These are phyloP conservation scores for Pinus albicaulis DNA, from an alignment of 75 land plant genomes.

Conservation along the genomic window DNA sequence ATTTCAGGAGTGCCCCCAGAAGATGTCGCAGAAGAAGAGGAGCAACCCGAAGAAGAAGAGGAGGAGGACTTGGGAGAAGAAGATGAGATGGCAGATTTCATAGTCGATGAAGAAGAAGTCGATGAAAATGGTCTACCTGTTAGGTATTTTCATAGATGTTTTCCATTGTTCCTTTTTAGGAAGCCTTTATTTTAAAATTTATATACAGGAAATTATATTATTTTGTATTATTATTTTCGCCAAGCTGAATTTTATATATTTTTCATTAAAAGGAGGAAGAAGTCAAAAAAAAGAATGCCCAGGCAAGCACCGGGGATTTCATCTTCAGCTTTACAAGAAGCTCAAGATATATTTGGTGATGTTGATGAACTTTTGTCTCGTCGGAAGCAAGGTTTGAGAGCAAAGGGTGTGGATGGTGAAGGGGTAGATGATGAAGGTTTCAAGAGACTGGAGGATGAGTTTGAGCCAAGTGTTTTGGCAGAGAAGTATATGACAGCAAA, in stretches of 20 bases:
- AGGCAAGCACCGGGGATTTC: constrained; percentile 81
- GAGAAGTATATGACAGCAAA: constrained; percentile 89
- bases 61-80: constrained; percentile 83
- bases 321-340: constrained; percentile 80
- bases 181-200: constrained; percentile 2
- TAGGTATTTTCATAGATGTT: constrained; percentile 34
- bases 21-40: constrained; percentile 84
- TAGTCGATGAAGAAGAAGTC: constrained; percentile 90
- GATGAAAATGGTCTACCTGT: constrained; percentile 87
- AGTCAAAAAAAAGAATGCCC: constrained; percentile 41
- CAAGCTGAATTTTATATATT: not conserved
- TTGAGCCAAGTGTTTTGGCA: constrained; percentile 81
- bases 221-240: not conserved
- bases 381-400: constrained; percentile 52
- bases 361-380: constrained; percentile 72
- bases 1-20: constrained; percentile 62
- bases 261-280: constrained; percentile 33
- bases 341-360: constrained; percentile 98
- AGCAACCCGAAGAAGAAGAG: constrained; percentile 60
- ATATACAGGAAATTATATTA: not conserved
- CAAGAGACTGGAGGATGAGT: constrained; percentile 82
- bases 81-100: constrained; percentile 98
- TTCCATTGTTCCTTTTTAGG: no score
- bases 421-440: constrained; percentile 41
- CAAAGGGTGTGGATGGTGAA: constrained; percentile 20